A percentile compares a stretch with the other conserved stretches of the same genome.
Conservation (phyloP, 2,329 filamentous ascomycete genomes). For the Pestalotiopsis fici region DNA sequence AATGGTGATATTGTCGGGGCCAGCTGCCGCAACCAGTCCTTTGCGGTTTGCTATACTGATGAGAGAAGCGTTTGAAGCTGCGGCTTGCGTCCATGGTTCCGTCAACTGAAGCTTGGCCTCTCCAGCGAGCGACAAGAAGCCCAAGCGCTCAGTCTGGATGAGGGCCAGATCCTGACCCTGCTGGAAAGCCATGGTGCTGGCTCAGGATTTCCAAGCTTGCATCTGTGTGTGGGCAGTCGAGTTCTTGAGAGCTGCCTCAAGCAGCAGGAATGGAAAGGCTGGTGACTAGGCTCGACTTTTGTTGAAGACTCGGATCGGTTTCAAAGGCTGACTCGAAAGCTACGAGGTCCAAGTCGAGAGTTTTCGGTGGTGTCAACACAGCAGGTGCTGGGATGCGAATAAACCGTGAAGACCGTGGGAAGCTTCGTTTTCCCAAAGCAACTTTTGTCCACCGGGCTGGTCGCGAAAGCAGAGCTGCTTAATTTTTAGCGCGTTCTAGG, state of each 20-base stretch:
- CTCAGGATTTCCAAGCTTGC: background rate
- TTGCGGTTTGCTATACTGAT: slow-evolving; percentile 79
- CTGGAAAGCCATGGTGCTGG: slow-evolving; percentile 21
- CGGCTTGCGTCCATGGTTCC: slow-evolving; percentile 74
- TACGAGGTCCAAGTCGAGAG: background rate
- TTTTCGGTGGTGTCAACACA: background rate
- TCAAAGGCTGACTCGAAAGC: background rate
- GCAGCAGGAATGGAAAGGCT: background rate
- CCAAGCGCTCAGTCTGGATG: slow-evolving; percentile 82
- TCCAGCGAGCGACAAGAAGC: slow-evolving; percentile 78
- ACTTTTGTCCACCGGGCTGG: background rate
- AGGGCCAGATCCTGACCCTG: slow-evolving; percentile 72
- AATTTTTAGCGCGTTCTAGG: slow-evolving; percentile 2
- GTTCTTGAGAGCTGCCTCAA: background rate
- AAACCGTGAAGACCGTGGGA: background rate
- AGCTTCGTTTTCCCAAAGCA: background rate
- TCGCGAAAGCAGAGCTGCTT: background rate
- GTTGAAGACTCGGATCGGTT: background rate
- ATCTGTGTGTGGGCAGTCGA: background rate
- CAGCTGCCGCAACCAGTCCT: slow-evolving; percentile 84
- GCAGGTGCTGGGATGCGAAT: background rate
- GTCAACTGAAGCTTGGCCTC: slow-evolving; percentile 84
- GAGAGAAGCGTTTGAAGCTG: slow-evolving; percentile 77
- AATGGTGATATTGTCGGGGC: slow-evolving; percentile 76
- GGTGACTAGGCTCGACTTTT: background rate